Evolutionary conservation across 176 grass and related monocot genomes (phyloP), one percentile per base, ranked within the genome.

Genomic region (Pontederia paniculata): DNA sequence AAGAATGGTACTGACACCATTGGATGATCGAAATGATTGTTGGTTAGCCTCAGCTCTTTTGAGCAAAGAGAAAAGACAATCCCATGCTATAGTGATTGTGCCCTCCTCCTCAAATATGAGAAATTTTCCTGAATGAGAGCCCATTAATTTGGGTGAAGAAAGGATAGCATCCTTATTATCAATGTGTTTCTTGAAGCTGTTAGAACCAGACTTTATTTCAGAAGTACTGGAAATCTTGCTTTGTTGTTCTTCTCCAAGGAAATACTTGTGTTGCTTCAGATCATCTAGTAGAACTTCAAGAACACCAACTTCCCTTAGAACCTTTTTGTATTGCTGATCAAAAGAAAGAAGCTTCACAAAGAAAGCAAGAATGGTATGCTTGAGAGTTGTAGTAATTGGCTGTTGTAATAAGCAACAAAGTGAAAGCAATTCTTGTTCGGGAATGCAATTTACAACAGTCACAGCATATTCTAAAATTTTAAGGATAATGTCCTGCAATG

Each of bases 391-490:
- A 48, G 75, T 77, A 77, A 99, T 93, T 55, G 94, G 94, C 72
- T 99, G 94, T 70, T 93, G 94, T 63, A 99, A 84, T 72, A 99
- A 73, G 74, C 94, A 99, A 69, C 94, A 99, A 45, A 99, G 83
- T 69, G 94, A 99, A 60, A 99, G 62, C 63, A 99, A 56, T 55
- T 99, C 94, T 65, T 99, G 94, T 70, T 99, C 94, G 14, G 94
- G 94, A 70, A 86, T 83, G 48, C 94, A 99, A 65, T 99, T 99
- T 42, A 99, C 83, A 70, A 93, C 94, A 60, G 94, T 99, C 45
- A 99, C 94, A 45, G 87, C 83, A 75, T 99, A 99, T 66, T 99
- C 94, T 56, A 99, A 73, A 70, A 99, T 99, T 84, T 98, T 99
- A 66, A 99, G 84, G 75, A 99, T 81, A 60, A 93, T 85, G 72